These are phyloP conservation scores for Ceratobasidium sp. DNA, from an alignment of 1,284 basidiomycete genomes.

Conservation along the genomic window DNA sequence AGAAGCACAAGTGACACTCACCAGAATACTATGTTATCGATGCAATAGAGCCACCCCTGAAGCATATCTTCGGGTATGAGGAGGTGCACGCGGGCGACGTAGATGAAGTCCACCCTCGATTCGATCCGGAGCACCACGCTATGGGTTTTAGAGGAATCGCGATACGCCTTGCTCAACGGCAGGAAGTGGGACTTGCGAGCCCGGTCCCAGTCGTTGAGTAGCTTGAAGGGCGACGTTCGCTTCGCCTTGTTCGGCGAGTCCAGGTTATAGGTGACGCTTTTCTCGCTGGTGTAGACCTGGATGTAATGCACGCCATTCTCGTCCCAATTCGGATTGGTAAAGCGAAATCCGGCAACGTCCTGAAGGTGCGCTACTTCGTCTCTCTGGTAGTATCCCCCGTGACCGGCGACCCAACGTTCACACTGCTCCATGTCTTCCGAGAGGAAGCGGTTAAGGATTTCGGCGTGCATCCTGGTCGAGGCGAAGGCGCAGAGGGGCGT, in stretches of 20 bases:
- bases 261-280: conserved; percentile 16
- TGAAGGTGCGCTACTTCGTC: conserved; percentile 30
- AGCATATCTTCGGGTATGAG: background rate
- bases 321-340: background rate
- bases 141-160: background rate
- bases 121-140: conserved; percentile 23
- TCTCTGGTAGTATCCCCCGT: conserved; percentile 17
- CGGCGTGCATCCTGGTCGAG: background rate
- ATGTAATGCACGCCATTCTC: background rate
- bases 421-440: background rate
- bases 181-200: background rate
- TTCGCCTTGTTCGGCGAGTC: conserved; percentile 13
- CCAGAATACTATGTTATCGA: background rate
- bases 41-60: background rate
- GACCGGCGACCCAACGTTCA: background rate
- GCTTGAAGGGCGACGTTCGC: background rate
- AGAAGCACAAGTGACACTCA: background rate
- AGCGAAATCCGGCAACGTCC: conserved; percentile 10
- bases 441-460: background rate
- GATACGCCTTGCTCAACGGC: background rate
- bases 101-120: background rate
- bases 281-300: conserved; percentile 32
- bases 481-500: background rate
- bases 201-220: background rate
- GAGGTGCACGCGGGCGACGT: background rate